Percentiles rank a stretch among this genome's conserved stretches.
Evolutionary conservation across 768 basidiomycete genomes (phyloP).

Genomic region (Coprinopsis sp.): DNA sequence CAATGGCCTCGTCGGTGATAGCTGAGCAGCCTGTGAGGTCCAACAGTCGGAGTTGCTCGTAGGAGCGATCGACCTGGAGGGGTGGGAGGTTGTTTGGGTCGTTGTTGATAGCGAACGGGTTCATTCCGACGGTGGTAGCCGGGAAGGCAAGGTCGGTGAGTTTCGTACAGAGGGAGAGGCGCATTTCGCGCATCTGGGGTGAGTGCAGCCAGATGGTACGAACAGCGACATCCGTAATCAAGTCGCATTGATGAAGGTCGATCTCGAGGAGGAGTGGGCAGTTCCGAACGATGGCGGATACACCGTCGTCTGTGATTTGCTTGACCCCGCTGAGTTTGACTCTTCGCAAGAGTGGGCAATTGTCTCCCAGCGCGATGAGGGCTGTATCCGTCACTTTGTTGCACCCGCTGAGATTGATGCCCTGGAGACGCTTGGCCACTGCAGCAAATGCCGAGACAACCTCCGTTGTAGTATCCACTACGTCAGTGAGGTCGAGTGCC

Average conservation of each 20-base stretch:
- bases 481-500: slow-evolving; percentile 80
- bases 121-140: slow-evolving; percentile 37
- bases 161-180: slow-evolving; percentile 71
- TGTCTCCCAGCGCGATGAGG: slow-evolving; percentile 67
- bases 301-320: slow-evolving; percentile 67
- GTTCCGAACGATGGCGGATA: slow-evolving; percentile 68
- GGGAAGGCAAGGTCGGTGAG: slow-evolving; percentile 88
- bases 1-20: slow-evolving; percentile 80
- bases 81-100: slow-evolving; percentile 53
- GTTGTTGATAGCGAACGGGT: slow-evolving; percentile 42
- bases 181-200: slow-evolving; percentile 85
- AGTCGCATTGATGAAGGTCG: slow-evolving; percentile 82
- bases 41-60: slow-evolving; percentile 88
- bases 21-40: slow-evolving; percentile 84
- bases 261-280: slow-evolving; percentile 91
- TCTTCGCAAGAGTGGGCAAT: slow-evolving; percentile 75
- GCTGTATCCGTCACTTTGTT: slow-evolving; percentile 73
- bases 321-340: slow-evolving; percentile 84
- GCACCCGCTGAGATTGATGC: slow-evolving; percentile 88
- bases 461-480: slow-evolving; percentile 61
- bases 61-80: slow-evolving; percentile 55
- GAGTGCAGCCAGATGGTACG: slow-evolving; percentile 83
- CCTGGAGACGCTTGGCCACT: slow-evolving; percentile 74
- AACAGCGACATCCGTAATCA: slow-evolving; percentile 70
- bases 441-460: slow-evolving; percentile 69